Percentiles rank a stretch among this genome's conserved stretches.
Evolutionary conservation across 768 basidiomycete genomes (phyloP).

Genomic region (Imleria badia): DNA sequence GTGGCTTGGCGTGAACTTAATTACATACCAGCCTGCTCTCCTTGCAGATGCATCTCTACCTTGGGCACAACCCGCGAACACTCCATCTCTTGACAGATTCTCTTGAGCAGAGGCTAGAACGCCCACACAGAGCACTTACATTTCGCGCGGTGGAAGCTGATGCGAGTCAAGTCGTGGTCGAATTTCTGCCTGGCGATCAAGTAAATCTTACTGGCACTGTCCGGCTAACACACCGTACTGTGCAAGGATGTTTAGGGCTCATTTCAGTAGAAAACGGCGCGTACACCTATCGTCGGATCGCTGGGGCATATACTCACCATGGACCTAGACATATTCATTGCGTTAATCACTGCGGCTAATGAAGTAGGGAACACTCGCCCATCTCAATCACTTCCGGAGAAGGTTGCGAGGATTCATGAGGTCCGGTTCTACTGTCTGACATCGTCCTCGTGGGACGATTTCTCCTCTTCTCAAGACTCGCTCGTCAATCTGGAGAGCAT

Average conservation of each 20-base stretch:
- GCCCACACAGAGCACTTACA: slow-evolving; percentile 62
- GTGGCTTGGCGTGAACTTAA: neutral
- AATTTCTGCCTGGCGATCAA: slow-evolving; percentile 74
- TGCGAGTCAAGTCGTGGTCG: slow-evolving; percentile 74
- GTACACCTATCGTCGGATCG: slow-evolving; percentile 18
- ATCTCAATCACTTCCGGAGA: slow-evolving; percentile 55
- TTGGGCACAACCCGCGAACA: slow-evolving; percentile 64
- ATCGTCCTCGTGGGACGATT: slow-evolving; percentile 82
- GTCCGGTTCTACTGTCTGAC: slow-evolving; percentile 89
- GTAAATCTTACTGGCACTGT: slow-evolving; percentile 66
- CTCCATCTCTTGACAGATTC: slow-evolving; percentile 71
- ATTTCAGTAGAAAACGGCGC: slow-evolving; percentile 71
- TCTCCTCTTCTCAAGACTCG: slow-evolving; percentile 51
- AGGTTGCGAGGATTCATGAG: slow-evolving; percentile 80
- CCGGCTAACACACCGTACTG: slow-evolving; percentile 65
- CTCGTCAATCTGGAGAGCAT: slow-evolving; percentile 54
- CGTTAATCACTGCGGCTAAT: slow-evolving; percentile 72
- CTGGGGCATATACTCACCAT: slow-evolving; percentile 5
- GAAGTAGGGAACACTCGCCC: slow-evolving; percentile 73
- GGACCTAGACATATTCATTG: slow-evolving; percentile 75
- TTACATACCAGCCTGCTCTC: neutral
- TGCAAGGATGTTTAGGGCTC: slow-evolving; percentile 84
- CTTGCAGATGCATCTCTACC: slow-evolving; percentile 69
- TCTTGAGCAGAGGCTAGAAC: slow-evolving; percentile 61
- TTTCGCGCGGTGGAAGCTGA: slow-evolving; percentile 61